Evolutionary conservation across 306 rosid species (phyloP), one percentile per base, ranked within the genome.

Genomic region (Dryas octopetala): DNA sequence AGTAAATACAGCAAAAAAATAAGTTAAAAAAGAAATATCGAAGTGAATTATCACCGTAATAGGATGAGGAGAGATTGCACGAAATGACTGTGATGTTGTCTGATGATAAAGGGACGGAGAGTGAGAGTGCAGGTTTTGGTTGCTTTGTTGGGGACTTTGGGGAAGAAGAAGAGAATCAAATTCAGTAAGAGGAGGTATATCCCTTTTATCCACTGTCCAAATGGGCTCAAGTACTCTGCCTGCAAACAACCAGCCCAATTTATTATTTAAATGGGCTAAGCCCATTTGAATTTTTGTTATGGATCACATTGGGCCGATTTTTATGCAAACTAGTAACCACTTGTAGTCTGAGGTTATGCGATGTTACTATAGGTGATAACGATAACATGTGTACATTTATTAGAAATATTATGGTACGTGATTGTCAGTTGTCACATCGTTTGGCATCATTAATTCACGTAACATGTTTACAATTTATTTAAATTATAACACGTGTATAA

Each of bases 11-110:
- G 47, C 46, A 63, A 63, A 63, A 41, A 3, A 8, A 14, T 1
- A 41, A 14, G 5, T 6, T 14, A 38, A 14, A 64, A 6, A 19
- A 23, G 23, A 43, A 43, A 6, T 15, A 43, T 43, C 17, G 17
- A 13, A 64, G 82, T 45, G 64, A 55, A 47, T 13, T 15, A 13
- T 46, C 8, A 72, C 82, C 47, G 28, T 19, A 12, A 66, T 14
- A 43, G 59, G 62, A 48, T 78, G 41, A 26, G 66, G 38, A 12
- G 64, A 62, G 66, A 7, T 0, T 53, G 45, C 15, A 0, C 17
- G 32, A 64, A 54, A 43, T 9, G 45, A 3, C 13, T 4, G 48
- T 57, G 71, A 59, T 23, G 40, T 65, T 13, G 51, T 51, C 28
- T 13, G 60, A 40, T 17, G 62, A 59, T 17, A 6, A 57, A 46